Evolutionary conservation across 2,329 filamentous ascomycete genomes (phyloP).

Genomic region (Hypoxylon sp.): DNA sequence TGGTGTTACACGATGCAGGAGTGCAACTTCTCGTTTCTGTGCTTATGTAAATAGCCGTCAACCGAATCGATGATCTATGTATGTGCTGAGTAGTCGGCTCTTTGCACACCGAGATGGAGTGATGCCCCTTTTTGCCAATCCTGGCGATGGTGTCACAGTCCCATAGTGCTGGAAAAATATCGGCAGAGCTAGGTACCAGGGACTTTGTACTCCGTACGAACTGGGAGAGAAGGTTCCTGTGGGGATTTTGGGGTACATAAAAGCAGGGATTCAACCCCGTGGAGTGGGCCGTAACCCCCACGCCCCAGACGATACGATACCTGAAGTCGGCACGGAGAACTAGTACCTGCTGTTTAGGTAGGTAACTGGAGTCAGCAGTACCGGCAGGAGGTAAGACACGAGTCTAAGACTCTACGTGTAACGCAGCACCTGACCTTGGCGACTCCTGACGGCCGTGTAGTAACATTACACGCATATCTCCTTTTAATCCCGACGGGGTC

Average conservation of each 20-base stretch:
- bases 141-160: slow-evolving; percentile 23
- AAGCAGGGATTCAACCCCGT: slow-evolving; percentile 50
- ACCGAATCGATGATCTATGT: slow-evolving; percentile 4
- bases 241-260: slow-evolving; percentile 47
- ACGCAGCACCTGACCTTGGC: slow-evolving; percentile 34
- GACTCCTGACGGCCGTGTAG: slow-evolving; percentile 24
- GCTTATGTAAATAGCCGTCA: slow-evolving; percentile 27
- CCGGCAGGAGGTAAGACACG: slow-evolving; percentile 34
- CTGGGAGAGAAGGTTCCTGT: slow-evolving; percentile 38
- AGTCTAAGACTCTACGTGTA: slow-evolving; percentile 36
- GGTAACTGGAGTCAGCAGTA: slow-evolving; percentile 29
- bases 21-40: slow-evolving; percentile 4
- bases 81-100: slow-evolving; percentile 26
- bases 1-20: slow-evolving; percentile 15
- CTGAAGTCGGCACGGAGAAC: slow-evolving; percentile 20
- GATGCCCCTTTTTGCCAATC: slow-evolving; percentile 20
- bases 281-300: slow-evolving; percentile 39
- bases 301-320: slow-evolving; percentile 23
- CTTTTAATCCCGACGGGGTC: slow-evolving; percentile 37
- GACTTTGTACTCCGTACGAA: slow-evolving; percentile 31
- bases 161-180: slow-evolving; percentile 29
- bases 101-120: slow-evolving; percentile 31
- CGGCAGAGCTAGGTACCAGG: slow-evolving; percentile 22
- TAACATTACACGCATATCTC: slow-evolving; percentile 41
- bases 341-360: slow-evolving; percentile 34